Base-by-base conservation (phyloP, 139 green algal species). In the Chlamydomonas sp. region DNA sequence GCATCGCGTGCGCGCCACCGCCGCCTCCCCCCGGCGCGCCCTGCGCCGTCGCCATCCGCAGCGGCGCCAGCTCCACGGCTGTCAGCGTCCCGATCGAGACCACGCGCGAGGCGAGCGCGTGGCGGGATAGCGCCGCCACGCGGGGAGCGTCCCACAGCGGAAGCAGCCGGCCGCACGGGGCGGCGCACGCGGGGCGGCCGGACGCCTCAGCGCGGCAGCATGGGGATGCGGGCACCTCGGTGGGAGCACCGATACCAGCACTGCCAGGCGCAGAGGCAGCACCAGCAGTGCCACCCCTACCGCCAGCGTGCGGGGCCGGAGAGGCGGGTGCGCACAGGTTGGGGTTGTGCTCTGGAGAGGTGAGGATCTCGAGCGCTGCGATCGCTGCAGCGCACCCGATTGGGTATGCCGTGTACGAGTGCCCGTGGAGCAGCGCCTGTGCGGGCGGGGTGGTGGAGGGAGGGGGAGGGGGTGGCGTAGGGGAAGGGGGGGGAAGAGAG, bases 321-420 rank as follows among this genome's bases (percentile, higher is more conserved):
- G n/a, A n/a, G n/a, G 39, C 48, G 63, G 31, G 57, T 71, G 37
- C 5, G 74, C 76, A 86, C 4, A 89, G 33, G 82, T 94, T 95
- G 34, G 84, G 84, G 78, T 97, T 98, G 30, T 70, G 67, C 0
- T 31, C 36, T 1, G 85, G 79, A 71, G 86, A 76, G 6, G 66
- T 67, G 48, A 90, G 89, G 22, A 88, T 69, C 26, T 79, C 35
- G 16, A 98, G 70, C 2, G 92, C 79, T 8, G 84, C 80, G 3
- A 87, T 34, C n/a, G 87, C 85, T 2, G 89, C 86, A 0, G 84
- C 83, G 70, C 90, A 97, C 37, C 91, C 94, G 0, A 91, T 76
- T 38, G 94, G 84, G 79, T 97, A 90, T 2, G 89, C 94, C 0
- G 91, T 95, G 87, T 98, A 99, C 8, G 91, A 97, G 81, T 99